Base-by-base conservation (phyloP, 306 rosid genomes). In the Dryas alaskensis region DNA sequence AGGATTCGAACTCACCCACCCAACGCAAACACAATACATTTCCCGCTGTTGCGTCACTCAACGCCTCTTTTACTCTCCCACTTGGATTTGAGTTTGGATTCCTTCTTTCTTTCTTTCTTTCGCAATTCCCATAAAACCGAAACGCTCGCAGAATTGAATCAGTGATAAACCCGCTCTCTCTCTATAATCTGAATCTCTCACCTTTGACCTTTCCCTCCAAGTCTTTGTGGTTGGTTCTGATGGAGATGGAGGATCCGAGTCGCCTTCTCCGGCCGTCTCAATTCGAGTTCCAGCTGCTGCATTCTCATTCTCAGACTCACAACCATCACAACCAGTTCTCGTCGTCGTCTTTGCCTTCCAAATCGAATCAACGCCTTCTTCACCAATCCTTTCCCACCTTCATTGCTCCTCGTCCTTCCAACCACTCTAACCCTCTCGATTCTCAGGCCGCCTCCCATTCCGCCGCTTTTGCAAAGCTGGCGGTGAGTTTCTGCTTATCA, bases 221-320 rank as follows among this genome's bases (percentile, higher is more conserved):
- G 37, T 31, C 3, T 31, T 31, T 31, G 1, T 31, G 37, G 37
- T 31, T 31, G 37, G 37, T 31, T 31, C 46, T 45, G 75, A 45
- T 62, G 46, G 65, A 70, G 31, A 70, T 57, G 44, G 79, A 76
- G 72, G 80, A 87, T 75, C 86, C 72, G 43, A 63, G 50, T 76
- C 70, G 53, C 42, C 78, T 43, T 0, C 84, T 59, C 69, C 81
- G 72, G 6, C 72, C 73, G 39, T 22, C 83, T 57, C 81, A 61
- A n/a, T 75, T 80, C 76, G 80, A 76, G 50, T 76, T 75, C 50
- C 85, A 76, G 25, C 86, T 62, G 4, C 81, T 61, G 2, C 78
- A 45, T 19, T 68, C 83, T 19, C 86, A 72, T 43, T 74, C 81
- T 51, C 83, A 47, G 8, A 22, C 59, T 44, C 82, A 71, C 43